Percentiles rank a stretch among this genome's conserved stretches.
These are phyloP conservation scores for Populus davidiana DNA, from an alignment of 345 rosid species.

Conservation along the genomic window DNA sequence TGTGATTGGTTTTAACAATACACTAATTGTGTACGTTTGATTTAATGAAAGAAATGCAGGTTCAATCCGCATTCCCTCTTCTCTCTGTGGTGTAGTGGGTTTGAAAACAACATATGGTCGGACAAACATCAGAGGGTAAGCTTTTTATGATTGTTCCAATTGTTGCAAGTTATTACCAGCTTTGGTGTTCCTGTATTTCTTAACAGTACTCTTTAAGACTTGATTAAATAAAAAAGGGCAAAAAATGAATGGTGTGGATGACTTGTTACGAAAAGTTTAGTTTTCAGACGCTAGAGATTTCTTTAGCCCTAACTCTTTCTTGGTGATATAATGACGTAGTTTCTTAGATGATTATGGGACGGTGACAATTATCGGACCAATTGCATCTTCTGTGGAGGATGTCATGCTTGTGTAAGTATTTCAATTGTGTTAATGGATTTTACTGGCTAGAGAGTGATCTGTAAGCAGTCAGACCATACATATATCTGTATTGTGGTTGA, in stretches of 20 bases:
- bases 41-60: constrained; percentile 45
- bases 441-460: background rate
- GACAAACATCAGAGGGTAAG: constrained; percentile 72
- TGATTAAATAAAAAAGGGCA: background rate
- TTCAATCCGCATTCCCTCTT: constrained; percentile 74
- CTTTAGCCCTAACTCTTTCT: background rate
- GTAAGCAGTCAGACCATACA: background rate
- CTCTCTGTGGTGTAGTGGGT: constrained; percentile 85
- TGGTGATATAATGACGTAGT: constrained; percentile 37
- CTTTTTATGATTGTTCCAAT: background rate
- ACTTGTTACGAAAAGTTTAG: background rate
- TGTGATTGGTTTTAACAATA: background rate
- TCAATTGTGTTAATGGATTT: background rate
- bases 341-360: constrained; percentile 68
- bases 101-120: constrained; percentile 83
- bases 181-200: background rate
- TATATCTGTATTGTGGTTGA: background rate
- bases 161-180: background rate
- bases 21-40: constrained; percentile 17
- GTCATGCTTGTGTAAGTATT: constrained; percentile 67
- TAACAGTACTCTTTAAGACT: background rate
- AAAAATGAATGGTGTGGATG: background rate
- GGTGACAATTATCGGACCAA: constrained; percentile 81
- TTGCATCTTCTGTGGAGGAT: constrained; percentile 82
- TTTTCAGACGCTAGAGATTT: background rate